A percentile compares a stretch with the other conserved stretches of the same genome.
phyloP scores from a whole-genome alignment of 805 yeast species.

The Metschnikowia kunwiensis region DNA sequence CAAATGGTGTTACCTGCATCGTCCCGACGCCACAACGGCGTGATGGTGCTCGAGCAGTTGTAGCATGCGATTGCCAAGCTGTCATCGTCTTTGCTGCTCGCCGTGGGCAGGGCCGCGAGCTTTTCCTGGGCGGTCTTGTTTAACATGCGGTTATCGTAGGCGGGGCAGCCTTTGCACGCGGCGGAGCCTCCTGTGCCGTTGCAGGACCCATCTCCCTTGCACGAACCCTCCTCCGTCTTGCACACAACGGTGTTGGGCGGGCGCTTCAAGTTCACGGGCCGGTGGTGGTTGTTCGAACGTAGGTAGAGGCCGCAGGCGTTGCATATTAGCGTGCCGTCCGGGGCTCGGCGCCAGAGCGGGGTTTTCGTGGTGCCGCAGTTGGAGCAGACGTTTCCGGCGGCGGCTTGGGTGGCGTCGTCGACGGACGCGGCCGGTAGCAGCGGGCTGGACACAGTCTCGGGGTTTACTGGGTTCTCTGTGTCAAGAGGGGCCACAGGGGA shows the following conservation, averaged over 20 bases:
- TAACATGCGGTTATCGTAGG: constrained; percentile 66
- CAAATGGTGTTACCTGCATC: constrained; percentile 80
- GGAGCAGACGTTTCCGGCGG: constrained; percentile 32
- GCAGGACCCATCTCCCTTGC: constrained; percentile 76
- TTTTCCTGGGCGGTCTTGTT: constrained; percentile 13
- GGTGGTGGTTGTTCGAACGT: constrained; percentile 56
- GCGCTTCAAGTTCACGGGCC: constrained; percentile 64
- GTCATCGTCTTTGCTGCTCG: constrained; percentile 24
- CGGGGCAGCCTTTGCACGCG: constrained; percentile 82
- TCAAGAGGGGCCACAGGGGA: no score
- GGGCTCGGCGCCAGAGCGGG: constrained; percentile 58
- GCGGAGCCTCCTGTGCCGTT: constrained; percentile 84
- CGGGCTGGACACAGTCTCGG: neutral
- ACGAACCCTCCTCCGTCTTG: constrained; percentile 51
- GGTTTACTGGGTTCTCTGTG: constrained; percentile 3
- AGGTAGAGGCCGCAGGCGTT: constrained; percentile 61
- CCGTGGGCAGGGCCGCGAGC: constrained; percentile 12
- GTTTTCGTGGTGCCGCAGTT: constrained; percentile 57
- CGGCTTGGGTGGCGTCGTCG: constrained; percentile 1
- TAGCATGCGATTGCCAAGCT: constrained; percentile 71
- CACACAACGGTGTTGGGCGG: constrained; percentile 50
- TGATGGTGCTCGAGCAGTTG: constrained; percentile 80
- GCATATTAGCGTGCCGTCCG: constrained; percentile 54
- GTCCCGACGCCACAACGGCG: constrained; percentile 86
- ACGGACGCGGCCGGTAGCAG: constrained; percentile 2